Evolutionary conservation across 2,329 filamentous ascomycete species (phyloP).

Genomic region (Fusarium sp.): DNA sequence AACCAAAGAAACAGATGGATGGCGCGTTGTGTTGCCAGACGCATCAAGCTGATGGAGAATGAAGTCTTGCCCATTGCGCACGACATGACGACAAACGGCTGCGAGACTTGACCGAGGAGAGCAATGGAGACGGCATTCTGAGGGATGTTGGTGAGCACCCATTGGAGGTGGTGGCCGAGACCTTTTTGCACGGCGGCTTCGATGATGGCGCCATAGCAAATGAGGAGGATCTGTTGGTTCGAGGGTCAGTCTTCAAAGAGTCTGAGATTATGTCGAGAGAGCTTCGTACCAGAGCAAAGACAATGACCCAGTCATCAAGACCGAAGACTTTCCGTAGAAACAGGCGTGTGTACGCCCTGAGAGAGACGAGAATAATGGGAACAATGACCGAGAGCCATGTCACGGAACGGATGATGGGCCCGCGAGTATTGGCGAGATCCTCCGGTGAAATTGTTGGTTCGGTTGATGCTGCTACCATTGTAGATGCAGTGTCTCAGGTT

Average conservation of each 20-base stretch:
- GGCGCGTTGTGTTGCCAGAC: conserved; percentile 16
- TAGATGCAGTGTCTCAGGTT: neutral
- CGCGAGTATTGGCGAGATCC: conserved; percentile 20
- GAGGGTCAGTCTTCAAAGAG: neutral
- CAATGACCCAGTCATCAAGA: conserved; percentile 30
- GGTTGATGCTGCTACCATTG: conserved; percentile 8
- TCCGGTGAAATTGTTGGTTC: conserved; percentile 14
- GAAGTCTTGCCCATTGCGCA: conserved; percentile 30
- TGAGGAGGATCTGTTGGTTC: conserved; percentile 19
- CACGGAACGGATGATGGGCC: conserved; percentile 19
- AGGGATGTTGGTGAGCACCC: conserved; percentile 8
- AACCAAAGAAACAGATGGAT: conserved; percentile 32
- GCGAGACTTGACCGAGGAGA: conserved; percentile 22
- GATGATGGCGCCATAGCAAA: conserved; percentile 26
- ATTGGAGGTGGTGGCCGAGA: conserved; percentile 25
- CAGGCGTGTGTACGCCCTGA: conserved; percentile 18
- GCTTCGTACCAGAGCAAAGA: conserved; percentile 9
- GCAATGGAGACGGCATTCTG: conserved; percentile 21
- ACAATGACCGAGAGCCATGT: conserved; percentile 28
- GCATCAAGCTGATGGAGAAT: conserved; percentile 33
- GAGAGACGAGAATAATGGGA: conserved; percentile 13
- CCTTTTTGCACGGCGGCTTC: conserved; percentile 24
- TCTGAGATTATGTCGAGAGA: neutral
- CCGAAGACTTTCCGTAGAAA: conserved; percentile 33
- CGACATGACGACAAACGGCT: conserved; percentile 31